Base-by-base conservation (phyloP, 1,284 basidiomycete genomes). In the Inonotus hispidus region DNA sequence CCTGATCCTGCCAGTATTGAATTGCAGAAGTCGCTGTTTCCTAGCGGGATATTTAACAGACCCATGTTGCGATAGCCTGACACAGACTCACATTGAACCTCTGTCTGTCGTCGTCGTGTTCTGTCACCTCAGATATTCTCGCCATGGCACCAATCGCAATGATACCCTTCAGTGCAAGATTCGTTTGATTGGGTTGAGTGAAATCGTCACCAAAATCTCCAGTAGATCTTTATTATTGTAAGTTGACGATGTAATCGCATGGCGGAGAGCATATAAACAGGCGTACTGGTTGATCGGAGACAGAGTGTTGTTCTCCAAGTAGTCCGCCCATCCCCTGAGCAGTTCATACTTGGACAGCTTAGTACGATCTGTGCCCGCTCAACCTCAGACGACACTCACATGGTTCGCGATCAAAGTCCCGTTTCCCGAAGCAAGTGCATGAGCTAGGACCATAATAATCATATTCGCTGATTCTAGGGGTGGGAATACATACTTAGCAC, bases 131-230 rank as follows among this genome's bases (percentile, higher is more conserved):
- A 54, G 71, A 74, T 54, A 88, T 84, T 61, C 81, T 72, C 0
- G 81, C 74, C 85, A 89, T 88, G 8, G 79, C 85, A 65, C 78
- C 81, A 70, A 90, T 88, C 27, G 85, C 87, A 56, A 87, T 72
- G 63, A 89, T 88, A 10, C 87, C 88, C 67, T 90, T 90, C 73
- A 90, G 85, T 0, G 87, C 88, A 25, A 90, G 78, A 68, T 91
- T 88, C 10, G 88, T 90, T 71, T 90, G 87, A 70, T 91, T 90
- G 38, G 84, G 82, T 23, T 21, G 23, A 1, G 23, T 25, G 35
- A 56, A 27, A 90, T 50, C 49, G 19, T 21, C 13, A 43, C 43
- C 27, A 16, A 45, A 56, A 19, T 29, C 38, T 11, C 39, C 23
- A n/a, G 41, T 25, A 13, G 41, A n/a, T 45, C 55, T 56, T 10